Conservation (phyloP, 2,329 filamentous ascomycete genomes). For the Sporothrix brunneoviolacea region DNA sequence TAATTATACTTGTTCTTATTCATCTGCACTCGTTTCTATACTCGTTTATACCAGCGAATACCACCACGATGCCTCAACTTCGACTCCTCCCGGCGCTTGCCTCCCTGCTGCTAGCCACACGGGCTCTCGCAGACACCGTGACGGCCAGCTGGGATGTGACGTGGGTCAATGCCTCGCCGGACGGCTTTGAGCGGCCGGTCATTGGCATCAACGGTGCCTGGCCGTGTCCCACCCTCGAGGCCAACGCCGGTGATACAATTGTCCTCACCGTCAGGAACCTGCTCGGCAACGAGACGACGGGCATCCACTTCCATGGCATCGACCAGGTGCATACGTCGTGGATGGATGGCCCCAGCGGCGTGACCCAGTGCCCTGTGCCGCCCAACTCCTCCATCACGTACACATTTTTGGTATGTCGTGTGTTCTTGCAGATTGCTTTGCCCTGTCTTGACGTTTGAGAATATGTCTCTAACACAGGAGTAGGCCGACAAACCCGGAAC, state of each 20-base stretch:
- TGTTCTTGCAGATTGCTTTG: not conserved
- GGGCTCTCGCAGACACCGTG: slow-evolving; percentile 26
- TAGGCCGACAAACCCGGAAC: slow-evolving; percentile 37
- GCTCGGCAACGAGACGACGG: slow-evolving; percentile 46
- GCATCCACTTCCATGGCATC: slow-evolving; percentile 54
- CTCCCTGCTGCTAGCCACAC: slow-evolving; percentile 19
- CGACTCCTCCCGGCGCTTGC: not conserved
- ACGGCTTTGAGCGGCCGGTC: slow-evolving; percentile 31
- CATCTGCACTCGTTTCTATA: too few species aligned
- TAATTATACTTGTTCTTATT: not conserved
- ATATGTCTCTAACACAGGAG: not conserved
- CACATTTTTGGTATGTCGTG: slow-evolving; percentile 39
- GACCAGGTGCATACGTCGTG: slow-evolving; percentile 44
- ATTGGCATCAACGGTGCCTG: slow-evolving; percentile 55
- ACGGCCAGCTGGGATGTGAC: slow-evolving; percentile 34
- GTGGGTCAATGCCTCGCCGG: slow-evolving; percentile 34
- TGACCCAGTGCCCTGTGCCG: slow-evolving; percentile 48
- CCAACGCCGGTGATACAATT: slow-evolving; percentile 43
- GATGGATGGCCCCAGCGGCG: slow-evolving; percentile 53
- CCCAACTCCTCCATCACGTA: slow-evolving; percentile 48
- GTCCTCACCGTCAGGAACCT: slow-evolving; percentile 43
- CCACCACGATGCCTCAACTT: slow-evolving; percentile 7
- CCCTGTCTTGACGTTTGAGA: not conserved
- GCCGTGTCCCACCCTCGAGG: slow-evolving; percentile 52
- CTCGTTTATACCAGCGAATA: too few species aligned